These are phyloP conservation scores for Lasiodiplodia sp. DNA, from an alignment of 2,329 filamentous ascomycete species.

Conservation along the genomic window DNA sequence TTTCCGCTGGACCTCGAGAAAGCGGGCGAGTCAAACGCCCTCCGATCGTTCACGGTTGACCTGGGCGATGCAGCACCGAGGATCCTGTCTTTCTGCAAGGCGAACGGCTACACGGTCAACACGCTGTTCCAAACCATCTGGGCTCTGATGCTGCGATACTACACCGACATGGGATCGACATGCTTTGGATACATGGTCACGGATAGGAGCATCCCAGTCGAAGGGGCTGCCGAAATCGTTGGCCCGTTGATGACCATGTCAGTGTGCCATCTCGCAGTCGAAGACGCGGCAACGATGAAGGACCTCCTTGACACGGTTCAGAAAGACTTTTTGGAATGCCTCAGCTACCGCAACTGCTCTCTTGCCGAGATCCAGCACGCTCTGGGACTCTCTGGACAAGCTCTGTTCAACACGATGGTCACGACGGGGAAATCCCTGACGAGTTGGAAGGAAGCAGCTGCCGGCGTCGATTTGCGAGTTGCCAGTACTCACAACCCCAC, in stretches of 20 bases:
- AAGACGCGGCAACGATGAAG: neutral
- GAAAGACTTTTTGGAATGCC: conserved; percentile 32
- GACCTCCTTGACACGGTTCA: neutral
- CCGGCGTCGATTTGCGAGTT: no score
- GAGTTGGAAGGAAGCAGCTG: no score
- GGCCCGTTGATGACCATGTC: conserved; percentile 41
- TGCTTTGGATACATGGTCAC: conserved; percentile 38
- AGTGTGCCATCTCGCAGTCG: conserved; percentile 31
- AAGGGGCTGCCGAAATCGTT: conserved; percentile 32
- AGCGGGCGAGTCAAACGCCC: neutral
- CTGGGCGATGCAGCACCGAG: no score
- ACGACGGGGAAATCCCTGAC: neutral
- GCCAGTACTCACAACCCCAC: no score
- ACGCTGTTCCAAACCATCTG: conserved; percentile 39
- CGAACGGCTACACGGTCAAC: neutral
- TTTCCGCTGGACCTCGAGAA: conserved; percentile 36
- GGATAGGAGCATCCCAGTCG: conserved; percentile 37
- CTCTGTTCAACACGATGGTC: neutral
- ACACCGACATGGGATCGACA: conserved; percentile 35
- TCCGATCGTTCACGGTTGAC: neutral
- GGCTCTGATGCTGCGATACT: conserved; percentile 34
- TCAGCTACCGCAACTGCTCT: conserved; percentile 4
- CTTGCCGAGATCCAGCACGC: conserved; percentile 21
- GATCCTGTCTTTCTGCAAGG: conserved; percentile 1
- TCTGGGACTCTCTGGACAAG: no score